Evolutionary conservation across 805 yeast genomes (phyloP), one percentile per base, ranked within the genome.

Genomic region (Teunomyces gatunensis): DNA sequence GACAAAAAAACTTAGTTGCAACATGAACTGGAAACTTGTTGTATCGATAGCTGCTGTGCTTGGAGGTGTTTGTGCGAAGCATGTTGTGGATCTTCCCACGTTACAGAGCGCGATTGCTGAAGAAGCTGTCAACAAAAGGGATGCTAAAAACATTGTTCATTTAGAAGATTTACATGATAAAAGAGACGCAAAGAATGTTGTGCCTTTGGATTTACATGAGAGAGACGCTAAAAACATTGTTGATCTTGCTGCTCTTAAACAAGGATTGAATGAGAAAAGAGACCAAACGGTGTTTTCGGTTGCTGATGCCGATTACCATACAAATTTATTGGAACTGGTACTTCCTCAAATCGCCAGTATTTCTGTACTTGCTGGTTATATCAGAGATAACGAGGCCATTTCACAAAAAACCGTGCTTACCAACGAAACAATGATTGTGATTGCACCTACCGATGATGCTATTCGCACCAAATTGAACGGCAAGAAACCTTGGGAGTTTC

Each of bases 401-500:
- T 74, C 78, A 25, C 47, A 58, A 15, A 73, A 75, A 51, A 76
- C 85, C 52, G 81, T 77, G 49, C 64, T 72, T 48, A 61, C 66
- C 12, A 54, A 60, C n/a, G 65, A 69, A 27, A 56, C 72, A 68
- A 47, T 78, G 53, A 65, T 87, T 18, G 76, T 89, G 5, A 77
- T 89, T 57, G 88, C 95, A 2, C 96, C 96, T 6, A 71, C 81
- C 2, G 81, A 89, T 58, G 64, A 63, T 10, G 91, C 89, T 3
- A 57, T 73, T 18, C 47, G 53, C 15, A 42, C 46, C 12, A 61
- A 66, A 48, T 71, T 89, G 49, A 67, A 67, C 28, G 65, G 72
- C 1, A 59, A 84, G 42, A 89, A 88, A 61, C 96, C 96, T 17
- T 89, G 96, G 96, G 84, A 85, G 59, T 89, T 85, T 63, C 96